Evolutionary conservation across 2,329 filamentous ascomycete genomes (phyloP), one percentile per base, ranked within the genome.

Genomic region (Dissoconium aciculare): DNA sequence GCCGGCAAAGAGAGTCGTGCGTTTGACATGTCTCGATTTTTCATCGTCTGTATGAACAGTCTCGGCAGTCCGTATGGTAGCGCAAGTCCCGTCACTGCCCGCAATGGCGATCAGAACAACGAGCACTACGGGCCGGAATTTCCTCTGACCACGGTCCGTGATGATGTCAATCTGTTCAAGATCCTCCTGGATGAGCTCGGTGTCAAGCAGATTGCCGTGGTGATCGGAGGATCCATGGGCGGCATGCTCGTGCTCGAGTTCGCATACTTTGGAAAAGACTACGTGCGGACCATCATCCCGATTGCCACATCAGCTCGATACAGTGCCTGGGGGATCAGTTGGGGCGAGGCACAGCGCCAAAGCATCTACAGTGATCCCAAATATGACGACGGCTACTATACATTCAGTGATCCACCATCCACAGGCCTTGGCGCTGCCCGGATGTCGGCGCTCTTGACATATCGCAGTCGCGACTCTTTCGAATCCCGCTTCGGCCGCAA

Each of bases 301-400:
- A 87, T 91, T 45, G 82, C 82, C 13, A 89, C 82, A 4, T 87
- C 81, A 5, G 81, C 78, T 44, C 66, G 77, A 25, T 83, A 89
- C 55, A 87, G 80, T 47, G 82, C 82, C 4, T 91, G 82, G 82
- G 78, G 82, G 14, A 91, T 89, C 48, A 85, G 78, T 56, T 91
- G 82, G 82, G 81, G 80, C 25, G 82, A 89, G 53, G 81, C 81
- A 3, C 82, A 91, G 54, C 68, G 82, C 30, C 81, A 89, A 58
- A 85, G 79, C 66, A 95, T 98, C 53, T 98, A 95, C 59, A 85
- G 83, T 23, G 89, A 98, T 53, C 89, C 89, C 17, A 95, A 94
- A 61, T 98, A 98, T 55, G 84, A 94, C 39, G 85, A 95, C 49
- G 89, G 89, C 26, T 95, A 94, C 59, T 98, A 95, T 53, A 50